These are phyloP conservation scores for Rhizoctonia solani DNA, from an alignment of 1,284 basidiomycete species.

Conservation along the genomic window DNA sequence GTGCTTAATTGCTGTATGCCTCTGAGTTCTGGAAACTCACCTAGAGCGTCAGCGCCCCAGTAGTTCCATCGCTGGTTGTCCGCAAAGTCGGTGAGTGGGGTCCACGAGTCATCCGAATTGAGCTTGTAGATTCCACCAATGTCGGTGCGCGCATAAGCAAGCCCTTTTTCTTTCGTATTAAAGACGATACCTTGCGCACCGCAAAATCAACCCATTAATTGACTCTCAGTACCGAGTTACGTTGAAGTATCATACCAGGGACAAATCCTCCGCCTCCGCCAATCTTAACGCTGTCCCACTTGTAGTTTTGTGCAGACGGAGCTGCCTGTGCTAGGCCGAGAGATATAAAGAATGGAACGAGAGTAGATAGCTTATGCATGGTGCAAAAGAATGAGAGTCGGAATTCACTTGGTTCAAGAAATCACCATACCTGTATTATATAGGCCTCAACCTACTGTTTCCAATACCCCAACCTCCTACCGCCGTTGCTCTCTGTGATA, in stretches of 20 bases:
- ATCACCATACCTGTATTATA: too few relatives aligned
- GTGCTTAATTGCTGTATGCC: not conserved
- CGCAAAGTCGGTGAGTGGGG: slow-evolving; percentile 55
- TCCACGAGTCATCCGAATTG: slow-evolving; percentile 56
- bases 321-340: slow-evolving; percentile 7
- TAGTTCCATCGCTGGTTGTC: slow-evolving; percentile 55
- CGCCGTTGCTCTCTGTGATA: too few relatives aligned
- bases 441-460: not conserved
- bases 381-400: not conserved
- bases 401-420: not conserved
- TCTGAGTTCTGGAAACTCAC: slow-evolving; percentile 57
- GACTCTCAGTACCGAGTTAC: too few relatives aligned
- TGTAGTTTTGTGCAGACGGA: slow-evolving; percentile 10
- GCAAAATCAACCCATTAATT: too few relatives aligned
- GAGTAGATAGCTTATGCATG: not conserved
- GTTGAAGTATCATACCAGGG: slow-evolving; percentile 43
- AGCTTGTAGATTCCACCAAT: slow-evolving; percentile 59
- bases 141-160: slow-evolving; percentile 46
- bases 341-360: not conserved
- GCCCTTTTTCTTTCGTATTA: slow-evolving; percentile 58
- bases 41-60: slow-evolving; percentile 61
- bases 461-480: too few relatives aligned
- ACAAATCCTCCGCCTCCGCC: slow-evolving; percentile 57
- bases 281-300: slow-evolving; percentile 66
- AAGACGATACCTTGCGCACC: slow-evolving; percentile 66